A percentile compares a stretch with the other conserved stretches of the same genome.
Evolutionary conservation across 306 rosid species (phyloP).

Genomic region (Vigna angularis): DNA sequence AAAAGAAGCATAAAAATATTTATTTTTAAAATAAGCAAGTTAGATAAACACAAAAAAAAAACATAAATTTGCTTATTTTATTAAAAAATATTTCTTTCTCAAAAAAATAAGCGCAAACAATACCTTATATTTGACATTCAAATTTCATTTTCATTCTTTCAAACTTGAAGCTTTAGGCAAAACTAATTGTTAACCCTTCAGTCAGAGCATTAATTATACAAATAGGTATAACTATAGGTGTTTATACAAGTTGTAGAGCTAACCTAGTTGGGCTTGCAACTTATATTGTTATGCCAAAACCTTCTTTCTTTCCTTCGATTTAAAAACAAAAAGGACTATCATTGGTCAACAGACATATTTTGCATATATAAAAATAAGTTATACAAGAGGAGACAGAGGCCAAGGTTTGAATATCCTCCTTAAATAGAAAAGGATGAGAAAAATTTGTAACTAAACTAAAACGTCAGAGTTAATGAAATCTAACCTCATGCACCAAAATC

Average conservation of each 20-base stretch:
- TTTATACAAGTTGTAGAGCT: no score
- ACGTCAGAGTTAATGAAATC: constrained; percentile 36
- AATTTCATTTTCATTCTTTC: constrained; percentile 31
- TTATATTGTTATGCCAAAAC: no score
- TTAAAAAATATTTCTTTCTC: no score
- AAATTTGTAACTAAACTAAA: constrained; percentile 27
- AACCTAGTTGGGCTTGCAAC: no score
- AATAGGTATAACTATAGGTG: background rate
- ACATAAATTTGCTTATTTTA: no score
- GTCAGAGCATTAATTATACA: constrained; percentile 17
- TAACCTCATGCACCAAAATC: constrained; percentile 85
- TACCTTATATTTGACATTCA: background rate
- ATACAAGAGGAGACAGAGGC: constrained; percentile 1
- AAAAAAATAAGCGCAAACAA: no score
- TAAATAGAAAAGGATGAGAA: constrained; percentile 6
- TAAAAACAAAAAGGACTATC: background rate
- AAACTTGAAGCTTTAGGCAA: constrained; percentile 21
- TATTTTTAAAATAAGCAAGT: no score
- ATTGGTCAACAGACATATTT: constrained; percentile 16
- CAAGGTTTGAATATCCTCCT: constrained; percentile 29
- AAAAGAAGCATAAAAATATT: no score
- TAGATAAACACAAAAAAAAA: no score
- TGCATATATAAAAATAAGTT: background rate
- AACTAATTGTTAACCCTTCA: constrained; percentile 8
- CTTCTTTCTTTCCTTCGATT: no score